phyloP scores from a whole-genome alignment of 177 flowering plant species.

The Tripterygium wilfordii region DNA sequence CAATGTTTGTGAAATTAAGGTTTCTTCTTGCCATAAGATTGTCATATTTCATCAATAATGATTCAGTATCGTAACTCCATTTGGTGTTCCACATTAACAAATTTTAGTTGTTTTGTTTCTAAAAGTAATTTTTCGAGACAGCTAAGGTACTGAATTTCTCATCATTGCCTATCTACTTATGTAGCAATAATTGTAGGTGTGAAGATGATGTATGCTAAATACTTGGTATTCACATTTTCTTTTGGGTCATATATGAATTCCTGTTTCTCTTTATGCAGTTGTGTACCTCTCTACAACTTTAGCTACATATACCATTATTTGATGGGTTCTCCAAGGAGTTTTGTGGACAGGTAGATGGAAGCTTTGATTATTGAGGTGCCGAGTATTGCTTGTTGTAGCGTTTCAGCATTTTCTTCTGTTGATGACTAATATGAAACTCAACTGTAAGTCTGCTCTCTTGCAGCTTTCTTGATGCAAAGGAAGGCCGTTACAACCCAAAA shows the following conservation, averaged over 20 bases:
- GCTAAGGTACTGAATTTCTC: too few species aligned
- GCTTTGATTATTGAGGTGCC: constrained; percentile 14
- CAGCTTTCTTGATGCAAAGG: constrained; percentile 81
- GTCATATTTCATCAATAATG: too few species aligned
- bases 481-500: constrained; percentile 70
- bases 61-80: too few species aligned
- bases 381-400: background rate
- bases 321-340: constrained; percentile 82
- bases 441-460: constrained; percentile 9
- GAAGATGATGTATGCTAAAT: too few species aligned
- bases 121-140: too few species aligned
- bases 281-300: constrained; percentile 92
- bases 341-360: constrained; percentile 80
- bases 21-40: too few species aligned
- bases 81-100: too few species aligned
- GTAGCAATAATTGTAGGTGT: too few species aligned
- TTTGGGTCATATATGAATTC: background rate
- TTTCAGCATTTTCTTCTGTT: background rate
- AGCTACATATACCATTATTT: constrained; percentile 77
- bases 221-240: background rate
- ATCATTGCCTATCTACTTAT: too few species aligned
- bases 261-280: constrained; percentile 48
- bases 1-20: too few species aligned
- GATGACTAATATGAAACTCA: too few species aligned
- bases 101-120: too few species aligned